These are phyloP conservation scores for Microsporum ferrugineum DNA, from an alignment of 2,329 filamentous ascomycete genomes.

Conservation along the genomic window DNA sequence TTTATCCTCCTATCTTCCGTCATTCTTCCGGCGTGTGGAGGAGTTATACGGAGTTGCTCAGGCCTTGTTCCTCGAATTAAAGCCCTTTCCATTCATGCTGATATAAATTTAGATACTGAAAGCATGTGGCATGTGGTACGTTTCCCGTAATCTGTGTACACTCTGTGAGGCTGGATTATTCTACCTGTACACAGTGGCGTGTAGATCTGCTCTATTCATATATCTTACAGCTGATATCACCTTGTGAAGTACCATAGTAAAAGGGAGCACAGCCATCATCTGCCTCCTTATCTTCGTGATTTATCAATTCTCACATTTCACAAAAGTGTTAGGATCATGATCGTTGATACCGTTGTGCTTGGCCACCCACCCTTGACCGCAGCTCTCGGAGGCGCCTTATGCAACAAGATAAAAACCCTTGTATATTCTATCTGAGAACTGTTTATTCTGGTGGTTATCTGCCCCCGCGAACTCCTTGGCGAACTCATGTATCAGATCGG, in stretches of 20 bases:
- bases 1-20: neutral
- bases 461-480: constrained; percentile 22
- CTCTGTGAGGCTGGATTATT: neutral
- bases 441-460: constrained; percentile 21
- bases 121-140: neutral
- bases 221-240: neutral
- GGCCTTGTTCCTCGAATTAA: neutral
- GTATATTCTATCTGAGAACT: constrained; percentile 33
- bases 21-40: neutral
- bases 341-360: neutral
- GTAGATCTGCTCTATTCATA: neutral
- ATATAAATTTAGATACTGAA: neutral
- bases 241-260: neutral
- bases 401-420: constrained; percentile 30
- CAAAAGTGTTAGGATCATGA: neutral
- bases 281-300: neutral
- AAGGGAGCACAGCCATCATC: neutral
- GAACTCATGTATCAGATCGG: constrained; percentile 9
- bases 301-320: neutral
- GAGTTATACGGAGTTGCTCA: neutral
- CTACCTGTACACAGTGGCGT: neutral
- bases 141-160: neutral
- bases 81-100: neutral
- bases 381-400: constrained; percentile 24
- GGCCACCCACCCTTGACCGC: constrained; percentile 26